Conservation (phyloP, 176 grass and related monocot genomes). For the Cymbopogon citratus region DNA sequence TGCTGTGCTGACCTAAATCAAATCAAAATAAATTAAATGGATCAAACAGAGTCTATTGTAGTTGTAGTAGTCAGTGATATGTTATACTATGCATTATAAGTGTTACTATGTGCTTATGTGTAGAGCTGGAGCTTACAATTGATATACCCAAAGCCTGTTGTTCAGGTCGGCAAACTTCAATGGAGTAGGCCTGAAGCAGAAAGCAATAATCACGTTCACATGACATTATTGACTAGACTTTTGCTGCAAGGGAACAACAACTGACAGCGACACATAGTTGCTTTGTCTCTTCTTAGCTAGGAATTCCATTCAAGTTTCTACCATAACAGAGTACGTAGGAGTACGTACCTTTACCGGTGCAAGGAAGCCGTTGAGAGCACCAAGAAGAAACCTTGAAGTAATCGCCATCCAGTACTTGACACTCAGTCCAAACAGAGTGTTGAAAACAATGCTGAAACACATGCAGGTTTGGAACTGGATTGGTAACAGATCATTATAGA, state of each 20-base stretch:
- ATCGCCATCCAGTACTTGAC: slow-evolving; percentile 75
- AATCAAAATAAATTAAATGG: not conserved
- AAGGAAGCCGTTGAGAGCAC: slow-evolving; percentile 60
- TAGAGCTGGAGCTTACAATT: slow-evolving; percentile 32
- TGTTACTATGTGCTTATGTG: not conserved
- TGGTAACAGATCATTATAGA: not conserved
- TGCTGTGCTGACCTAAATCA: slow-evolving; percentile 32
- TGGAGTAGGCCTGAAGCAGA: slow-evolving; percentile 51
- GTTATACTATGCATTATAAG: not conserved
- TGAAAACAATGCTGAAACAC: slow-evolving; percentile 48
- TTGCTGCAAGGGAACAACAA: not conserved
- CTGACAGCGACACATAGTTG: not conserved
- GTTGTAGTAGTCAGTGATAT: not conserved
- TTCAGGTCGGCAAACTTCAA: slow-evolving; percentile 69
- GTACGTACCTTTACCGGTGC: slow-evolving; percentile 27
- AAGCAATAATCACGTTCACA: not conserved
- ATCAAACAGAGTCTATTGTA: not conserved
- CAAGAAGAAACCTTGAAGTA: slow-evolving; percentile 47
- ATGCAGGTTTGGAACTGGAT: not conserved
- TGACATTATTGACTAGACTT: not conserved
- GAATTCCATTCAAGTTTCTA: not conserved
- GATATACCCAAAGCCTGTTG: slow-evolving; percentile 65
- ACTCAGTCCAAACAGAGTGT: slow-evolving; percentile 68
- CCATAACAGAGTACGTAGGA: not conserved
- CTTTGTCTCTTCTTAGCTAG: not conserved